Evolutionary conservation across 192 early-diverging fungal genomes (phyloP), one percentile per base, ranked within the genome.

Genomic region (Thamnidium elegans): DNA sequence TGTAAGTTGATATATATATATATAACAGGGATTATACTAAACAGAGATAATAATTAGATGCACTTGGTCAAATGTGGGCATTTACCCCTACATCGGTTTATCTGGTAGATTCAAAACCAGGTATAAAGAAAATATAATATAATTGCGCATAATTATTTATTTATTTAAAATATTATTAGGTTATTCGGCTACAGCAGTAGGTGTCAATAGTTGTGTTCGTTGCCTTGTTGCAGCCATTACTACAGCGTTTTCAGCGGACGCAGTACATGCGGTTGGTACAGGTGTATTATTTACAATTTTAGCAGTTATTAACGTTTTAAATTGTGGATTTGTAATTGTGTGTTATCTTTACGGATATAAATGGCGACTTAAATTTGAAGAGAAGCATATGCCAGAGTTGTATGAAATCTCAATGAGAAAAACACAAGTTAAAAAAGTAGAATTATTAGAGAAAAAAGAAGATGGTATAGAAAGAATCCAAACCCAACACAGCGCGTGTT

Each of bases 21-120:
- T n/a, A n/a, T n/a, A n/a, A n/a, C n/a, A n/a, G n/a, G n/a, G n/a
- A n/a, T n/a, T n/a, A n/a, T n/a, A n/a, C n/a, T n/a, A n/a, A n/a
- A n/a, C n/a, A n/a, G n/a, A n/a, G 26, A 26, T 26, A 26, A 39
- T 39, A 39, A 15, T 13, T 17, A 48, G 46, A 64, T 43, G 50
- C 50, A n/a, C 7, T 64, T 6, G 63, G 63, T 14, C 63, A 64
- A 46, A 64, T 64, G 63, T 26, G 51, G 17, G 63, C 63, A 23
- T 64, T 64, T 50, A 64, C 50, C 19, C 34, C 63, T 6, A 53
- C 63, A 6, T 64, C 63, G 1, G 51, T 64, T 19, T 64, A 64
- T 55, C 52, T 64, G 0, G 63, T 64, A 6, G 63, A 64, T 45
- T 51, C 50, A 3, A 53, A 50, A 23, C 63, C 63, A 23, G 63